Conservation (phyloP, 2,329 filamentous ascomycete genomes). For the Talaromyces sp. region DNA sequence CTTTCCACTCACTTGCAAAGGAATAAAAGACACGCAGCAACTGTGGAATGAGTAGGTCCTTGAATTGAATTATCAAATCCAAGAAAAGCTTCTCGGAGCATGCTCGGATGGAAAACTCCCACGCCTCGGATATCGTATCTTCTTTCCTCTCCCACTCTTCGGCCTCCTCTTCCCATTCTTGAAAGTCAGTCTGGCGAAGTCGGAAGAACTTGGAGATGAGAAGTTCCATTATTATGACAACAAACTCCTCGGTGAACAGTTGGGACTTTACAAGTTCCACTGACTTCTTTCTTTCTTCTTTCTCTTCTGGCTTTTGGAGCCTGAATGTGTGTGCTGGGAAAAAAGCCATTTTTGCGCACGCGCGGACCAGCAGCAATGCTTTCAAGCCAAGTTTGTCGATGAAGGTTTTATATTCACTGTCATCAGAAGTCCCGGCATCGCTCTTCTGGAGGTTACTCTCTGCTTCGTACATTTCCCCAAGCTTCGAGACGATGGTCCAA, state of each 20-base stretch:
- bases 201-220: constrained; percentile 85
- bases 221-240: constrained; percentile 74
- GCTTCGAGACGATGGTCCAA: constrained; percentile 73
- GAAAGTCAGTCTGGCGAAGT: constrained; percentile 76
- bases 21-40: constrained; percentile 77
- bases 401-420: constrained; percentile 50
- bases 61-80: constrained; percentile 85
- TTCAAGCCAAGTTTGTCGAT: constrained; percentile 77
- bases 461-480: constrained; percentile 61
- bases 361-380: constrained; percentile 73
- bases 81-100: constrained; percentile 93
- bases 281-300: constrained; percentile 68
- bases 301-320: constrained; percentile 68
- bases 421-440: constrained; percentile 39
- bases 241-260: constrained; percentile 69
- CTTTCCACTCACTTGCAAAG: constrained; percentile 58
- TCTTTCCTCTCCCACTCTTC: constrained; percentile 94
- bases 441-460: constrained; percentile 18
- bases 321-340: constrained; percentile 76
- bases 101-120: constrained; percentile 86
- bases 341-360: constrained; percentile 80
- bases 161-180: constrained; percentile 89
- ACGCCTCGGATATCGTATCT: constrained; percentile 76
- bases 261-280: constrained; percentile 64
- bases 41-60: constrained; percentile 70